Evolutionary conservation across 805 yeast genomes (phyloP), one percentile per base, ranked within the genome.

Genomic region (Ogataea dorogensis): DNA sequence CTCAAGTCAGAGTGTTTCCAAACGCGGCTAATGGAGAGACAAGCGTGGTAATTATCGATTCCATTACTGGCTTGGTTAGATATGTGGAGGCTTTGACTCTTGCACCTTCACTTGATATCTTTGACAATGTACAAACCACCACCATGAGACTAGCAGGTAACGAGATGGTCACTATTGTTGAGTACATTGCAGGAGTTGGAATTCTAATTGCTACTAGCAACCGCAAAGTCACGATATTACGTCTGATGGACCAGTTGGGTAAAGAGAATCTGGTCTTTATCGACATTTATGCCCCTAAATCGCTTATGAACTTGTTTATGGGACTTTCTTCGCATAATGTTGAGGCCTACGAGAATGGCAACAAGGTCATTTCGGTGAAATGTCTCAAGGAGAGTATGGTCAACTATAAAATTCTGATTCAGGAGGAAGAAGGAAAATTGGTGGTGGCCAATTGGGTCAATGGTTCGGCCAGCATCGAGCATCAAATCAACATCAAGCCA

Each of bases 51-150:
- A 72, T 81, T 5, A 67, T 86, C 14, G 76, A 81, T 51, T 65
- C 80, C 1, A 55, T 66, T 13, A 49, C 76, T 0, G 95, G 96
- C 0, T 53, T 58, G 13, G 59, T 84, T 31, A 70, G 72, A 17
- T 88, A 80, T 58, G 83, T 81, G 64, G 95, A 86, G 51, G 75
- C 86, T 36, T 77, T 86, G 9, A 81, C 76, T 44, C 75, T 75
- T 40, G 84, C 87, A 0, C 79, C 87, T 0, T 57, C 61, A 2
- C 75, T 46, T 79, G 84, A 20, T 58, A 40, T 53, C 5, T 42
- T 57, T 5, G 51, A 50, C 23, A 73, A 59, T 60, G 61, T 31
- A 5, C 59, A 53, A 10, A 38, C 53, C 24, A 62, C 64, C 31
- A 49, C 58, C 3, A 49, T 80, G 15, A 69, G 65, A 26, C 61